Percentiles rank a stretch among this genome's conserved stretches.
Evolutionary conservation across 2,329 filamentous ascomycete species (phyloP).

Genomic region (Fusarium secorum): DNA sequence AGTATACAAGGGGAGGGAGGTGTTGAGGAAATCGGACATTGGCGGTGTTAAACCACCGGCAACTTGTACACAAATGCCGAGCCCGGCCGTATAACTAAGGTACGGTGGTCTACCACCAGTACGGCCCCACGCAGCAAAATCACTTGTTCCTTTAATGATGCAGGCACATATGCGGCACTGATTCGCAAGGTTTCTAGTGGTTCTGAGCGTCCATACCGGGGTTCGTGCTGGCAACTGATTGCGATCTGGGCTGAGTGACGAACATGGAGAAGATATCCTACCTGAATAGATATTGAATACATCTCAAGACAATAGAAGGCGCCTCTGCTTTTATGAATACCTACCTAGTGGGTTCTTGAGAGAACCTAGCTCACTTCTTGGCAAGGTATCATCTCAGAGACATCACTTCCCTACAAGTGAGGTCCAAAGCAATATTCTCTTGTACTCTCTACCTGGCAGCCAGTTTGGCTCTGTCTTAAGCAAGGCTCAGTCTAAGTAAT

Average conservation of each 20-base stretch:
- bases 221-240: not conserved
- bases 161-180: not conserved
- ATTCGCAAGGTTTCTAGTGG: not conserved
- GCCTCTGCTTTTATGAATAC: not conserved
- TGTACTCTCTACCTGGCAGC: not conserved
- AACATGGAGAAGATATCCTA: not conserved
- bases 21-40: not conserved
- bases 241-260: not conserved
- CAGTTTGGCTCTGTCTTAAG: not conserved
- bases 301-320: not conserved
- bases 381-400: not conserved
- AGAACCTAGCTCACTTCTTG: not conserved
- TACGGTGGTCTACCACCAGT: not conserved
- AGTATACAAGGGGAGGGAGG: not conserved
- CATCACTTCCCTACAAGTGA: not conserved
- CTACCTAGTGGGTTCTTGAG: not conserved
- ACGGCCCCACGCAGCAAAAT: not conserved
- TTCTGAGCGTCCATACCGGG: not conserved
- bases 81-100: constrained; percentile 9
- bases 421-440: not conserved
- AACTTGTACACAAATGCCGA: constrained; percentile 27
- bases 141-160: not conserved
- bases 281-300: not conserved
- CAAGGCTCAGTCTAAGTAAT: not conserved
- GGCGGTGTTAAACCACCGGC: constrained; percentile 14